These are phyloP conservation scores for Loxodes magnus DNA, from an alignment of 73 alveolate genomes.

Conservation along the genomic window DNA sequence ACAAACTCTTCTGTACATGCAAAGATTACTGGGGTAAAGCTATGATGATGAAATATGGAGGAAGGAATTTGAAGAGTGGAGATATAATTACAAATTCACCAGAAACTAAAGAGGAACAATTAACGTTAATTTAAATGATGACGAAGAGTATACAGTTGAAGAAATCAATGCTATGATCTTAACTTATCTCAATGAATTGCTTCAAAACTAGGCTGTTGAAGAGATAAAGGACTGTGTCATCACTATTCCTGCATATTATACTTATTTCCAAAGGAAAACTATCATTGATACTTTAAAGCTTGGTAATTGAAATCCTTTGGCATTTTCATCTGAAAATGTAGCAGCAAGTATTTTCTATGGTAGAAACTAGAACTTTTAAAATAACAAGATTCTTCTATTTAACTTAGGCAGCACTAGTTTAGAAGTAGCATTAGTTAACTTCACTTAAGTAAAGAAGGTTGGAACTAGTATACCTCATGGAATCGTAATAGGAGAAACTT, in stretches of 20 bases:
- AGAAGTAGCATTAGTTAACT: slow-evolving; percentile 70
- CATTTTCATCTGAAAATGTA: slow-evolving; percentile 76
- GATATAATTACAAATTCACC: not conserved
- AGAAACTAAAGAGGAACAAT: not conserved
- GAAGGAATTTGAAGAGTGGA: too few species aligned
- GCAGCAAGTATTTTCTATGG: slow-evolving; percentile 92
- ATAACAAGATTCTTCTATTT: slow-evolving; percentile 55
- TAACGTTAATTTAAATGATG: not conserved
- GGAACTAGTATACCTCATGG: not conserved
- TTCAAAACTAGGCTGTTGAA: slow-evolving; percentile 39
- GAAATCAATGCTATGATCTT: slow-evolving; percentile 57
- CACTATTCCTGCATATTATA: slow-evolving; percentile 75
- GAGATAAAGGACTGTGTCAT: slow-evolving; percentile 53
- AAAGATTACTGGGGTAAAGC: too few species aligned
- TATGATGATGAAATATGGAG: too few species aligned
- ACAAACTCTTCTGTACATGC: too few species aligned
- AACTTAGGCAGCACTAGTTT: slow-evolving; percentile 89
- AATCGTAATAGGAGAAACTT: slow-evolving; percentile 39
- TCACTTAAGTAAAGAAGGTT: not conserved
- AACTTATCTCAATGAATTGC: slow-evolving; percentile 26
- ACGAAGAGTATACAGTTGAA: slow-evolving; percentile 24
- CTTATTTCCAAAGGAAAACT: slow-evolving; percentile 39
- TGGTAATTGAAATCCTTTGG: slow-evolving; percentile 76
- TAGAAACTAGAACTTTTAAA: slow-evolving; percentile 31
- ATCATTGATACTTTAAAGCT: slow-evolving; percentile 52